Evolutionary conservation across 2,329 filamentous ascomycete genomes (phyloP), one percentile per base, ranked within the genome.

Genomic region (Xylariaceae sp.): DNA sequence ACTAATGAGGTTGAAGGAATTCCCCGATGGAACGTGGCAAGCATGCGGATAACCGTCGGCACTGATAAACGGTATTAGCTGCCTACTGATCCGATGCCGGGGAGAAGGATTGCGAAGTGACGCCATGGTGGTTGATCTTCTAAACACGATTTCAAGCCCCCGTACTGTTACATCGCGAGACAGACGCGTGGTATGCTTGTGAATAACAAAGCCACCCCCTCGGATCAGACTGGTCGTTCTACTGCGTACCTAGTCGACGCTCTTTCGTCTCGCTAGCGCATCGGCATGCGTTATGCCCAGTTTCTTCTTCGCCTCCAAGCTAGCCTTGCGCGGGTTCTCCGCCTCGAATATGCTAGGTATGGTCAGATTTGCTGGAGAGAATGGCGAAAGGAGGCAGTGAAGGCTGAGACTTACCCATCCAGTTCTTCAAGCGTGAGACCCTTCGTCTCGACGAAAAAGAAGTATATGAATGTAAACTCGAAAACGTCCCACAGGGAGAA

Each of bases 401-500:
- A 30, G 23, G 23, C 4, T 10, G n/a, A 48, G 4, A 55, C 63
- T 45, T 56, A 65, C 63, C 68, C 68, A 41, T 71, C 65, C 17
- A 74, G 15, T 55, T 73, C 68, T 56, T 74, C 67, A n/a, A 73
- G 62, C 4, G 72, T 71, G 35, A 71, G 63, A 5, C 68, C 71
- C 39, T 71, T 69, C 10, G 72, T 73, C 62, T 74, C 72, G 7
- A 73, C 71, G 51, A 72, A 73, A 63, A 71, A 73, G 45, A 71
- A 71, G 56, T 73, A 73, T 57, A 73, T 72, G 56, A 69, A 69
- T 1, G 58, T 59, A 9, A 72, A 66, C 57, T 74, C 72, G 6
- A 73, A 66, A 2, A 67, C 66, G 55, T 74, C 73, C 72, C 72
- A 74, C 15, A 71, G 68, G n/a, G 68, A 69, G 23, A 74, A 74